Evolutionary conservation across 1,284 basidiomycete species (phyloP).

Genomic region (Phellinidium pouzarii): DNA sequence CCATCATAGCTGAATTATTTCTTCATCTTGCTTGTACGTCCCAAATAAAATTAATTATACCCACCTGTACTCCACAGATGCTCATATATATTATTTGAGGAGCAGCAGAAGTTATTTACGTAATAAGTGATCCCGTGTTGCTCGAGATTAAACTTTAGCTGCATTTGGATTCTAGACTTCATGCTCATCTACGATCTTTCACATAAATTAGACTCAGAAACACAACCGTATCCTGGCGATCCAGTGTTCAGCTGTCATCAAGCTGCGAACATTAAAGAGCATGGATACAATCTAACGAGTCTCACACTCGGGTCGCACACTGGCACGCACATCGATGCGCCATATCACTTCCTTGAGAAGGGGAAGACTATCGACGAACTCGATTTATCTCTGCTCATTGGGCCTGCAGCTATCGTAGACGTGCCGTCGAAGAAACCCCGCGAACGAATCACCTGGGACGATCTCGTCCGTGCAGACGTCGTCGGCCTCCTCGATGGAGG

Average conservation of each 20-base stretch:
- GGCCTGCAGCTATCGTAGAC: constrained; percentile 39
- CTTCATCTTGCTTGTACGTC: too few relatives aligned
- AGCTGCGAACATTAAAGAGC: constrained; percentile 31
- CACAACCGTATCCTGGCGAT: constrained; percentile 50
- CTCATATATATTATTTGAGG: too few relatives aligned
- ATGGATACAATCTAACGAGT: constrained; percentile 44
- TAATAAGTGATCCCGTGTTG: too few relatives aligned
- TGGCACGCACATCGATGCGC: constrained; percentile 71
- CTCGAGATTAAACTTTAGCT: too few relatives aligned
- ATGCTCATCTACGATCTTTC: constrained; percentile 44
- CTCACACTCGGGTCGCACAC: constrained; percentile 50
- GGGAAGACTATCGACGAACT: constrained; percentile 52
- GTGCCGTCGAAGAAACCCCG: constrained; percentile 22
- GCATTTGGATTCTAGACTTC: too few relatives aligned
- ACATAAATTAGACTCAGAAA: constrained; percentile 39
- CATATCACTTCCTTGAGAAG: constrained; percentile 55
- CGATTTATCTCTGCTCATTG: constrained; percentile 43
- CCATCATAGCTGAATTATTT: too few relatives aligned
- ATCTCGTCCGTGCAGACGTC: constrained; percentile 30
- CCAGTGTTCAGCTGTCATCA: constrained; percentile 36
- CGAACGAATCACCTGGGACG: constrained; percentile 46
- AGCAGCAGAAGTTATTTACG: too few relatives aligned
- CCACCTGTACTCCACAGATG: too few relatives aligned
- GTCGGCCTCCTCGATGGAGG: constrained; percentile 24
- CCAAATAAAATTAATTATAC: too few relatives aligned